Percentiles rank a stretch among this genome's conserved stretches.
These are phyloP conservation scores for Alternaria tenuissima DNA, from an alignment of 2,329 filamentous ascomycete genomes.

Conservation along the genomic window DNA sequence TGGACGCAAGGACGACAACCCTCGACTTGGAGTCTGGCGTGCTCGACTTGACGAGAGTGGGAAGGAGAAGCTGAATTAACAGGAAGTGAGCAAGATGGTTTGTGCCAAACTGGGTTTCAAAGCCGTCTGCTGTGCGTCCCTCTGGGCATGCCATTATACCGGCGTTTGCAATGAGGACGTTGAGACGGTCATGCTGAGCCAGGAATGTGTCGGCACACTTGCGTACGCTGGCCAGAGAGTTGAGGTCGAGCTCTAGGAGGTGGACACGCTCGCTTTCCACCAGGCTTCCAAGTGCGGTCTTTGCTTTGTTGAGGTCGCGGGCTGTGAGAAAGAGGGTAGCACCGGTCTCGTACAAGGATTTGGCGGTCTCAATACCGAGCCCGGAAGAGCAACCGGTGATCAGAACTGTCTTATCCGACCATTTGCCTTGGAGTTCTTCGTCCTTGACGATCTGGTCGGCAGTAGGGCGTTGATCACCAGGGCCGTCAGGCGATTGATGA, in stretches of 20 bases:
- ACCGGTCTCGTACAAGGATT: constrained; percentile 57
- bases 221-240: constrained; percentile 27
- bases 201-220: constrained; percentile 31
- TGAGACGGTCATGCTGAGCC: constrained; percentile 23
- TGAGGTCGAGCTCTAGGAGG: constrained; percentile 37
- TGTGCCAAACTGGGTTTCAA: constrained; percentile 61
- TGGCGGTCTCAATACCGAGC: constrained; percentile 36
- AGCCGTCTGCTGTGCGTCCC: constrained; percentile 45
- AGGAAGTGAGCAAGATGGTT: constrained; percentile 66
- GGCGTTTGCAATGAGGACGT: constrained; percentile 31
- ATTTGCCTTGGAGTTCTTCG: constrained; percentile 32
- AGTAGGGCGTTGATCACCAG: constrained; percentile 54
- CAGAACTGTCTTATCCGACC: constrained; percentile 31
- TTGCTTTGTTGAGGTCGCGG: constrained; percentile 36
- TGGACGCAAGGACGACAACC: constrained; percentile 24
- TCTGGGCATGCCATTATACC: constrained; percentile 37
- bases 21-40: constrained; percentile 50
- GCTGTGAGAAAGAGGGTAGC: constrained; percentile 57
- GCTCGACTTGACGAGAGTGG: constrained; percentile 51
- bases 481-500: constrained; percentile 34
- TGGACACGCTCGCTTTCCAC: constrained; percentile 26
- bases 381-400: constrained; percentile 14
- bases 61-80: constrained; percentile 60
- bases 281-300: constrained; percentile 33
- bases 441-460: constrained; percentile 52